A percentile compares a stretch with the other conserved stretches of the same genome.
Evolutionary conservation across 768 basidiomycete species (phyloP).

Genomic region (Suillus alpinus): DNA sequence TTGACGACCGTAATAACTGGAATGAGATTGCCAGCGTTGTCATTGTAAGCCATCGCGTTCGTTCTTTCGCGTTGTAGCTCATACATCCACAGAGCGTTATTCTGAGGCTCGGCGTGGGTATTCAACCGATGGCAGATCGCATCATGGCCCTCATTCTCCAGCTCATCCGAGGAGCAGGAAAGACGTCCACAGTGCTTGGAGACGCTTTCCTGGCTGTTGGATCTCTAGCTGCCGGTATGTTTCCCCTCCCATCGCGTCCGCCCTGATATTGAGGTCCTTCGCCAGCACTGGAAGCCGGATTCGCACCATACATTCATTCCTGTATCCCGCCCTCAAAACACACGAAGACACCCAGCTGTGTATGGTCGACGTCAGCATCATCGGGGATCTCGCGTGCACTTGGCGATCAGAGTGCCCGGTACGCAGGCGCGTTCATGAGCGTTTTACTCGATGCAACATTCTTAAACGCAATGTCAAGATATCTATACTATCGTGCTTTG

Average conservation of each 20-base stretch:
- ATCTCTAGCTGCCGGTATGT: constrained; percentile 72
- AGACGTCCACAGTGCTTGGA: constrained; percentile 92
- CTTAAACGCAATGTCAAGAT: constrained; percentile 96
- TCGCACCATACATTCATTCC: constrained; percentile 80
- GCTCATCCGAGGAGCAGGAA: constrained; percentile 83
- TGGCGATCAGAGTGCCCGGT: constrained; percentile 78
- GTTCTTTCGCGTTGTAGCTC: constrained; percentile 1
- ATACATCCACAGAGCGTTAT: constrained; percentile 63
- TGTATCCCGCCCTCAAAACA: constrained; percentile 85
- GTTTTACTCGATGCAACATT: constrained; percentile 87
- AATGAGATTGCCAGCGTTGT: constrained; percentile 92
- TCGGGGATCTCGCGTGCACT: constrained; percentile 97
- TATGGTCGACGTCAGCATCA: constrained; percentile 92
- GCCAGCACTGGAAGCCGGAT: constrained; percentile 70
- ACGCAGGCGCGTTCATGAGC: constrained; percentile 87
- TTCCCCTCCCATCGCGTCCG: neutral
- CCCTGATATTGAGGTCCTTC: constrained; percentile 7
- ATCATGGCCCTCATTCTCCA: constrained; percentile 91
- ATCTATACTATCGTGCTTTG: constrained; percentile 90
- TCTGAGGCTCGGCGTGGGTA: constrained; percentile 78
- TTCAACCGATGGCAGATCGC: constrained; percentile 86
- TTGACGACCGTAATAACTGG: constrained; percentile 98
- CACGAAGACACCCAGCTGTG: constrained; percentile 96
- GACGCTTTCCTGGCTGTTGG: constrained; percentile 96
- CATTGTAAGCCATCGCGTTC: constrained; percentile 52